Percentiles rank a stretch among this genome's conserved stretches.
Conservation (phyloP, 2,329 filamentous ascomycete genomes). For the Trichophyton simii region DNA sequence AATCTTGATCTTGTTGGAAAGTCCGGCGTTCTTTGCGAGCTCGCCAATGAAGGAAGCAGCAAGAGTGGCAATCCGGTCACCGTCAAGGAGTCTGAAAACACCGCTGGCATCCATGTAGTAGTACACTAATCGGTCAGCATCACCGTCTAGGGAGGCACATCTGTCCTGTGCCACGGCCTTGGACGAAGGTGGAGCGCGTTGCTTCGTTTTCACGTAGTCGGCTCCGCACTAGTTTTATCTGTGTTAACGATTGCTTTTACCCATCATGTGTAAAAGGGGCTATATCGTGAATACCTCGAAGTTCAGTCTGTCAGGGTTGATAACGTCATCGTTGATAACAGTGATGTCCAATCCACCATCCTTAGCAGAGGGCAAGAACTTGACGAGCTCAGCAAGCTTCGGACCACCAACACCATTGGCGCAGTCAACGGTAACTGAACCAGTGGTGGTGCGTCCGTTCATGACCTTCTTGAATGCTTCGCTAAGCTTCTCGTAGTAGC, state of each 20-base stretch:
- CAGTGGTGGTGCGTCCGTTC: constrained; percentile 59
- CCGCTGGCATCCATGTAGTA: constrained; percentile 77
- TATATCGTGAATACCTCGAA: constrained; percentile 49
- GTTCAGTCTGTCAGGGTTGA: constrained; percentile 80
- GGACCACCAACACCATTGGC: constrained; percentile 94
- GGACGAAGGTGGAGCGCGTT: constrained; percentile 72
- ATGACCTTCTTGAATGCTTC: constrained; percentile 76
- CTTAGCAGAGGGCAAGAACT: constrained; percentile 56
- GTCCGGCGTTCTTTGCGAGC: constrained; percentile 64
- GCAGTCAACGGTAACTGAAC: constrained; percentile 75
- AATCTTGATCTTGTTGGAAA: constrained; percentile 70
- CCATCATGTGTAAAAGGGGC: neutral
- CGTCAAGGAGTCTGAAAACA: constrained; percentile 84
- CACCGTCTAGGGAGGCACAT: constrained; percentile 84
- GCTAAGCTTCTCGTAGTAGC: constrained; percentile 88
- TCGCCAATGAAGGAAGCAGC: constrained; percentile 89
- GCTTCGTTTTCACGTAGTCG: constrained; percentile 94
- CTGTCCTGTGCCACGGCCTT: constrained; percentile 64
- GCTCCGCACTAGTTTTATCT: constrained; percentile 58
- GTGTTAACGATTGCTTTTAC: constrained; percentile 13
- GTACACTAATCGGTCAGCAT: constrained; percentile 90
- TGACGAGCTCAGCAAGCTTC: constrained; percentile 75
- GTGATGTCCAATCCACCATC: constrained; percentile 66
- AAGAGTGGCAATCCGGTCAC: constrained; percentile 90
- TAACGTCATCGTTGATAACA: constrained; percentile 84